Base-by-base conservation (phyloP, 352 stramenopile genomes). In the Phytopythium vexans region DNA sequence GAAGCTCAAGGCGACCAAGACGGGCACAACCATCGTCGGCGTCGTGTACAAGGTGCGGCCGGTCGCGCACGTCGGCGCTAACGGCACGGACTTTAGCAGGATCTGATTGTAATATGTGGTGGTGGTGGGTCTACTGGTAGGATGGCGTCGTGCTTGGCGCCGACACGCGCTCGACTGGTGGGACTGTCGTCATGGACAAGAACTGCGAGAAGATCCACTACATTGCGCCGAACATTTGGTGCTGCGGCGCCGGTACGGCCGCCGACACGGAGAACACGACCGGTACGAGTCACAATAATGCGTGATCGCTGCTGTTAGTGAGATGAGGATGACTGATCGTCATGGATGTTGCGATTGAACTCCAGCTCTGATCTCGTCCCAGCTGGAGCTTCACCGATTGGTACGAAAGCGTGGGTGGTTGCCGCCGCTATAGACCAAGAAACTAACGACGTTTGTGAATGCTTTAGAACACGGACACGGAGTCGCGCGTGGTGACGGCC, bases 151-250 rank as follows among this genome's bases (percentile, higher is more conserved):
- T 99, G 31, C 77, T 99, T 6, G 97, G 96, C 27, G 97, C 97
- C 6, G 97, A 99, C 70, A 99, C 96, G 58, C 94, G 97, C 60
- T 97, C 97, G 15, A 99, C 97, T 1, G 92, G 86, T 27, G 96
- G 94, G 41, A 94, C 78, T 34, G 96, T 97, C 45, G 81, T 99
- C 11, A 97, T 97, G 62, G 97, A 99, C 84, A 99, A 99, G 82
- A 99, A 99, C 74, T 99, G 97, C 59, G 94, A 99, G 69, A 99
- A 99, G 81, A 99, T 99, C 65, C 97, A 99, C 70, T 99, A 99
- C 86, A 92, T 99, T 52, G 96, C 97, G 10, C 95, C 95, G 45
- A 99, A 99, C 73, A 99, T 99, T 55, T 99, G 98, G 75, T 99
- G 97, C 76, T 99, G 96, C 56, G 97, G 97, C 40, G 95, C 97